phyloP scores from a whole-genome alignment of 177 flowering plant genomes.

The Telopea speciosissima region DNA sequence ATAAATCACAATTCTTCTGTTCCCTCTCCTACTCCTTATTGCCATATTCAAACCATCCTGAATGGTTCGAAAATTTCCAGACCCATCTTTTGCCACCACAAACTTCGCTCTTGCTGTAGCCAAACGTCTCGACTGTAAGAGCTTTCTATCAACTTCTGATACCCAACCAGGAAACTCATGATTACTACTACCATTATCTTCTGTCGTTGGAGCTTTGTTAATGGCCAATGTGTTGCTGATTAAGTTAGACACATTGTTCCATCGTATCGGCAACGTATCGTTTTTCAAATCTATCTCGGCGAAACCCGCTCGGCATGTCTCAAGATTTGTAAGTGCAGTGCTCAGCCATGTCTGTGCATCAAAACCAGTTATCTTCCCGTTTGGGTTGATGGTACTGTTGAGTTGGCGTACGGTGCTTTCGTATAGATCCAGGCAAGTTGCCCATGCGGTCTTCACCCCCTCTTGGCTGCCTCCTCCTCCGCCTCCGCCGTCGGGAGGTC shows the following conservation, averaged over 20 bases:
- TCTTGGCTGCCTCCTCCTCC: background rate
- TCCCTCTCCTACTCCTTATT: background rate
- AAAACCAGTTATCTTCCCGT: background rate
- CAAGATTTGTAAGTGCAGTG: conserved; percentile 19
- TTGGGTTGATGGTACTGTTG: conserved; percentile 1
- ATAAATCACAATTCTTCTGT: background rate
- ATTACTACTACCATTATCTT: background rate
- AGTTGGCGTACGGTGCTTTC: conserved; percentile 10
- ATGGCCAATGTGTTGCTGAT: background rate
- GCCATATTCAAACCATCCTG: background rate
- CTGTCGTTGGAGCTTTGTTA: background rate
- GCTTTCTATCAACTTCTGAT: background rate
- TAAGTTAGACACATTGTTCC: background rate
- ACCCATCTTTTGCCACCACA: background rate
- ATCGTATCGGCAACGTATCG: background rate
- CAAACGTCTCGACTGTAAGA: background rate
- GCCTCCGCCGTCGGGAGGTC: conserved; percentile 6
- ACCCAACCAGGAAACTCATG: background rate
- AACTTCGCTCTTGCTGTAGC: background rate
- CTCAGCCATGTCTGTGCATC: conserved; percentile 27
- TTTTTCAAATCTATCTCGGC: conserved; percentile 9
- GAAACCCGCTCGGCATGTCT: conserved; percentile 26
- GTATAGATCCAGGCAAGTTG: conserved; percentile 16
- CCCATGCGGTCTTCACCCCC: conserved; percentile 14
- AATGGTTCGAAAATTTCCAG: background rate